Percentiles rank a stretch among this genome's conserved stretches.
phyloP scores from a whole-genome alignment of 305 asterid genomes.

The Solanum hybrid region DNA sequence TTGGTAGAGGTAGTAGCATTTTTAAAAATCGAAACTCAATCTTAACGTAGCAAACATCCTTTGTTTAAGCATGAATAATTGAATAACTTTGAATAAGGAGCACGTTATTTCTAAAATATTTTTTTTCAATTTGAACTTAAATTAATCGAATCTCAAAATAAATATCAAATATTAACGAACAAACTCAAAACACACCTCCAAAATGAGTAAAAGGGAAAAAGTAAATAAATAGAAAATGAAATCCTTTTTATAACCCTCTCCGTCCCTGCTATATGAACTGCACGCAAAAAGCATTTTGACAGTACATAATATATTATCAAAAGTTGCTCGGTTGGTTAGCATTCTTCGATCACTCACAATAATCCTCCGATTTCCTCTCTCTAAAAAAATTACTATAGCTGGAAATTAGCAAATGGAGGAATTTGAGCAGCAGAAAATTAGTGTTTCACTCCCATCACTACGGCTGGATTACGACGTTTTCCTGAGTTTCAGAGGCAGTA shows the following conservation, averaged over 20 bases:
- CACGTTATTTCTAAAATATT: not conserved
- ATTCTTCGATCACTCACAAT: not conserved
- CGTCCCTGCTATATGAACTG: not conserved
- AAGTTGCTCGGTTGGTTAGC: not conserved
- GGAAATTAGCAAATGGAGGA: too few species aligned
- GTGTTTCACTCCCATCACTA: too few species aligned
- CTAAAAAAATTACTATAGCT: too few species aligned
- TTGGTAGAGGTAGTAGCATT: not conserved
- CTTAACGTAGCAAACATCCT: not conserved
- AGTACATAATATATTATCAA: not conserved
- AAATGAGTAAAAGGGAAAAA: not conserved
- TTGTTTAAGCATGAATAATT: not conserved
- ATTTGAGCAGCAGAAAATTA: too few species aligned
- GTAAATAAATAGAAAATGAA: not conserved
- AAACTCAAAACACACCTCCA: not conserved
- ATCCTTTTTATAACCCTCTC: not conserved
- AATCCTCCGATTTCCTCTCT: too few species aligned
- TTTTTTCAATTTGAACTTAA: accelerated
- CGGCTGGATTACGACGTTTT: too few species aligned
- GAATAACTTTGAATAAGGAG: not conserved
- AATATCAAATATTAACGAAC: not conserved
- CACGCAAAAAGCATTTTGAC: not conserved
- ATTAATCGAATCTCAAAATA: accelerated
- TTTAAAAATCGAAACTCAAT: not conserved
- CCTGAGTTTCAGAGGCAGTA: too few species aligned